Base-by-base conservation (phyloP, 2,329 filamentous ascomycete species). In the Beauveria medogensis region DNA sequence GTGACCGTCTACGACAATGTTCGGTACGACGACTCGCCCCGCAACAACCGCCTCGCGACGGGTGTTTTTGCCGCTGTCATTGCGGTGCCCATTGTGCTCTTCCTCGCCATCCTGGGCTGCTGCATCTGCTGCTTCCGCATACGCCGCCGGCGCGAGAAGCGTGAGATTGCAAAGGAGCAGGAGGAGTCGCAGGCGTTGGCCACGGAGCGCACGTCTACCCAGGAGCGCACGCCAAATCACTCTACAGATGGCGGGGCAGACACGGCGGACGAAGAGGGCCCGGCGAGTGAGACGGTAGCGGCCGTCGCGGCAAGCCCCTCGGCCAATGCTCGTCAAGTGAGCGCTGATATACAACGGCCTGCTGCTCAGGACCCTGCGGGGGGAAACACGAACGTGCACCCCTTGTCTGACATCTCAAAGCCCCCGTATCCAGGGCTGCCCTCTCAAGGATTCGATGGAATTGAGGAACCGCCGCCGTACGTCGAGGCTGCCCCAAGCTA, bases 91-190 rank as follows among this genome's bases (percentile, higher is more conserved):
- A 56, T 61, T 41, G 24, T 61, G 47, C 44, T 61, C 5, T 55
- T 61, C 47, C 37, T 56, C 10, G n/a, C 40, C 47, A 57, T 61
- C 16, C 26, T 55, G 8, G 53, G 53, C 22, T 56, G 44, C 47
- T 56, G 53, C 54, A 56, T 56, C 10, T 61, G 59, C 59, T 61
- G 59, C 40, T 47, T 61, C 28, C 53, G 59, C 37, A 28, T 30
- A 14, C 47, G 47, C 22, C 53, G 59, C 20, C 34, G 37, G n/a
- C 55, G 50, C 1, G 58, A 57, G 47, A 61, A 56, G 53, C 59
- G 46, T 9, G 59, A 44, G 20, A 55, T 56, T 37, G 53, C 34
- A 8, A 55, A 56, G 53, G 54, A 61, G 47, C 59, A 55, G n/a
- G 59, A 56, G 8, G 54, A 61, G n/a, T 40, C 26, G 5, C 43